Evolutionary conservation across 495 filamentous ascomycete species (phyloP), one percentile per base, ranked within the genome.

Genomic region (Penicillium coffeae): DNA sequence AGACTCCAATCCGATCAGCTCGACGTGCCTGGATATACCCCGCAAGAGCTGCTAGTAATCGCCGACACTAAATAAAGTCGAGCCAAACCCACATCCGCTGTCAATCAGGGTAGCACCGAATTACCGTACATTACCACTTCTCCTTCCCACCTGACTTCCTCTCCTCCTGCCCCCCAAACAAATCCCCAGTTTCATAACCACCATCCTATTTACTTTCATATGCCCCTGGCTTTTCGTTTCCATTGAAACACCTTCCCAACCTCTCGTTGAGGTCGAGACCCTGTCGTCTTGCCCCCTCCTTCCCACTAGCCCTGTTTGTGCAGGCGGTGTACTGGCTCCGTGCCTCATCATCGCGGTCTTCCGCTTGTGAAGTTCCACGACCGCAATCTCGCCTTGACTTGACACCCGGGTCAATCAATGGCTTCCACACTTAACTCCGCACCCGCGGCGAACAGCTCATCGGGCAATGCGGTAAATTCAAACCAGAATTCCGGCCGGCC

Each of bases 381-480:
- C 66, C 40, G 55, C 59, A 63, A 70, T 65, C 58, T 59, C 54
- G 50, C 55, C 58, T 52, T 58, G 51, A 58, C 57, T 59, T 56
- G 51, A 58, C 59, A 58, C 56, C 55, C 48, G 48, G 66, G 63
- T 65, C 61, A 64, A 60, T 60, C 54, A 63, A 78, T 77, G 74
- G 71, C 75, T 62, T 76, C 78, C 47, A 70, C 74, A 42, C 55
- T 78, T 58, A 74, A 72, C 51, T 71, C 72, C 40, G 57, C 60
- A 38, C 60, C 68, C 20, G 63, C 68, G 54, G 63, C 64, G 36
- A 81, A 76, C 61, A 75, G 68, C 50, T 63, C 69, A 38, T 64
- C 76, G 51, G 70, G 68, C 54, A 80, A 75, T 66, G 66, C 66
- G 22, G 51, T 54, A 22, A 66, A 59, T 48, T 22, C 69, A 12